Evolutionary conservation across 23 red algal species (phyloP).

Genomic region (Cyanidiococcus yangmingshanensis): DNA sequence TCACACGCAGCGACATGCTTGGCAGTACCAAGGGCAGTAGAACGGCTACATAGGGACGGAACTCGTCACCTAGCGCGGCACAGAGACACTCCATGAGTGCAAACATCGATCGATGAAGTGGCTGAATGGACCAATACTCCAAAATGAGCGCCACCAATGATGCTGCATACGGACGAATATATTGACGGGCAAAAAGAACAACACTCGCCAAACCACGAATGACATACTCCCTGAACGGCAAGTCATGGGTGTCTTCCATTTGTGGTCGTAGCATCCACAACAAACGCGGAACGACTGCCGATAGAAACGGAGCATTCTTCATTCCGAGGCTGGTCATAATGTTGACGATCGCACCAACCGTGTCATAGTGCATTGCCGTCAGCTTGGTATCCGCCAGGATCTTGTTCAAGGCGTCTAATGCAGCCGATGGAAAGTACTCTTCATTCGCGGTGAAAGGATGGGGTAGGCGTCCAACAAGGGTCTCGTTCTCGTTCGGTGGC

Average conservation of each 20-base stretch:
- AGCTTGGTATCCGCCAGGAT: slow-evolving; percentile 55
- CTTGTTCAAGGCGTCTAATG: slow-evolving; percentile 68
- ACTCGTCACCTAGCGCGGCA: slow-evolving; percentile 69
- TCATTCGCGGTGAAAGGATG: slow-evolving; percentile 88
- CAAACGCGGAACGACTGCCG: slow-evolving; percentile 69
- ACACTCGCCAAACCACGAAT: slow-evolving; percentile 56
- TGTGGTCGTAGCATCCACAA: slow-evolving; percentile 60
- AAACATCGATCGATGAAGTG: slow-evolving; percentile 28
- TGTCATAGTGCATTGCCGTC: slow-evolving; percentile 51
- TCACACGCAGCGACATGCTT: slow-evolving; percentile 42
- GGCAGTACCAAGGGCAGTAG: slow-evolving; percentile 47
- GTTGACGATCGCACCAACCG: slow-evolving; percentile 53
- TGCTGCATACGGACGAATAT: slow-evolving; percentile 44
- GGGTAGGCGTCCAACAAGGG: slow-evolving; percentile 54
- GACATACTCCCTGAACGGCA: slow-evolving; percentile 49
- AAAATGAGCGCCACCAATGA: slow-evolving; percentile 53
- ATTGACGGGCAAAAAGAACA: slow-evolving; percentile 47
- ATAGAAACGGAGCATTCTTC: slow-evolving; percentile 69
- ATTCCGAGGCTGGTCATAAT: slow-evolving; percentile 51
- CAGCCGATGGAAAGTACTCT: slow-evolving; percentile 85
- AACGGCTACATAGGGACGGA: slow-evolving; percentile 42
- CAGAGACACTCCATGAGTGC: slow-evolving; percentile 42
- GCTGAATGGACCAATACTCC: slow-evolving; percentile 44
- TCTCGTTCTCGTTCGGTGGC: slow-evolving; percentile 14
- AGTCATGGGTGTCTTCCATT: slow-evolving; percentile 22